Evolutionary conservation across 768 basidiomycete species (phyloP).

Genomic region (Termitomyces sp.): DNA sequence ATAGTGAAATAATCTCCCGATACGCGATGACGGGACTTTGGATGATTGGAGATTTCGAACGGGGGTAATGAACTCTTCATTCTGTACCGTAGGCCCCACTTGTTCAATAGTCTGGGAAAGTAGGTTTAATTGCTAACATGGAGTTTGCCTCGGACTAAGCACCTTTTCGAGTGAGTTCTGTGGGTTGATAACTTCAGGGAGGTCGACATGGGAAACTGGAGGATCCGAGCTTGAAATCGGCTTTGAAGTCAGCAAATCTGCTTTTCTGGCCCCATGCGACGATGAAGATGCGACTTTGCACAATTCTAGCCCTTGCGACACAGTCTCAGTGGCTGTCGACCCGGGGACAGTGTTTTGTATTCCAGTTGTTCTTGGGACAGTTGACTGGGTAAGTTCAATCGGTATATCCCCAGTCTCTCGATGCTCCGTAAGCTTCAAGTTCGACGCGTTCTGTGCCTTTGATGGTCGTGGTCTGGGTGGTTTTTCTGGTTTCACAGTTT

Average conservation of each 20-base stretch:
- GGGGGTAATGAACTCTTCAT: conserved; percentile 11
- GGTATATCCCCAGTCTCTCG: neutral
- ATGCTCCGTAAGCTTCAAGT: neutral
- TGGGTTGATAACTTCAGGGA: neutral
- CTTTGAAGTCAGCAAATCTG: neutral
- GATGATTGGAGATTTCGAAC: conserved; percentile 64
- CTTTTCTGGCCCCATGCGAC: too few species aligned
- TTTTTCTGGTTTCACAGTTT: conserved; percentile 1
- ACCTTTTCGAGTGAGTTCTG: neutral
- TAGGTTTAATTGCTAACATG: neutral
- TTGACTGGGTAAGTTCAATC: neutral
- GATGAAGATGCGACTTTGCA: neutral
- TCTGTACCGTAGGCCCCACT: neutral
- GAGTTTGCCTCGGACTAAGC: neutral
- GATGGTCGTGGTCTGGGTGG: neutral
- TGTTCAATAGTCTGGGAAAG: neutral
- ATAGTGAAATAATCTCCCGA: conserved; percentile 91
- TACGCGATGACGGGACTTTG: conserved; percentile 83
- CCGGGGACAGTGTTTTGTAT: neutral
- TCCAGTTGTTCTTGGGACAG: neutral
- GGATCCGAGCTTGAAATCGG: too few species aligned
- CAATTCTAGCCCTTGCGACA: neutral
- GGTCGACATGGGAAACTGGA: too few species aligned
- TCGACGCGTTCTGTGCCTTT: neutral
- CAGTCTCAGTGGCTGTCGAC: neutral